A percentile compares a stretch with the other conserved stretches of the same genome.
These are phyloP conservation scores for Solanum pimpinellifolium DNA, from an alignment of 257 asterid genomes.

Conservation along the genomic window DNA sequence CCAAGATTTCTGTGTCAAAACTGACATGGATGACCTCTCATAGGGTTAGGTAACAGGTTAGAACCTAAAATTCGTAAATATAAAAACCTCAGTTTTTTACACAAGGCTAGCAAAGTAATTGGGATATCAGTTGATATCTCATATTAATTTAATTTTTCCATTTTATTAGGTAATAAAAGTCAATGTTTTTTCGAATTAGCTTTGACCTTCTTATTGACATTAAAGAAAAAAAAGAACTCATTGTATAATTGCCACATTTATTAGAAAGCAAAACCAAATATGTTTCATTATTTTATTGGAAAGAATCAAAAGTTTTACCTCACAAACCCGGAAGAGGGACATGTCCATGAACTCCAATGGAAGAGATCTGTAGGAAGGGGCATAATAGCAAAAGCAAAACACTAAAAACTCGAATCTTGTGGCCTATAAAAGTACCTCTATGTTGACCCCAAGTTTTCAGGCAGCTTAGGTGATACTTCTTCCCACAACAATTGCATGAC, in stretches of 20 bases:
- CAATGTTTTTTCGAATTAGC: neutral
- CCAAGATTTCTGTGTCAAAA: neutral
- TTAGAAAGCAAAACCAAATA: neutral
- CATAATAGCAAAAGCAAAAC: conserved; percentile 4
- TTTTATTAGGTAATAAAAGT: neutral
- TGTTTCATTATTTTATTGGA: neutral
- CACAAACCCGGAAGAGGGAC: conserved; percentile 89
- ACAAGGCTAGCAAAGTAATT: neutral
- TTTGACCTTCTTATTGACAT: neutral
- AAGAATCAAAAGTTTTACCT: conserved; percentile 39
- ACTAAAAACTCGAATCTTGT: neutral
- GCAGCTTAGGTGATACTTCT: conserved; percentile 84
- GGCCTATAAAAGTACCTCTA: conserved; percentile 46
- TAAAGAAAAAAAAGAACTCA: neutral
- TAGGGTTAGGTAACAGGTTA: neutral
- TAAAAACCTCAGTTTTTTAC: neutral
- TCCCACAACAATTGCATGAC: conserved; percentile 79
- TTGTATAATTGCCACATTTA: neutral
- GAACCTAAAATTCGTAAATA: neutral
- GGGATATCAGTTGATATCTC: neutral
- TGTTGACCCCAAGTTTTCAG: conserved; percentile 80
- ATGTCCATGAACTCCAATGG: conserved; percentile 98
- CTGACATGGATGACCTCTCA: neutral
- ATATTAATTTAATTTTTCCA: neutral
- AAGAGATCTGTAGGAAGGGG: conserved; percentile 60